These are phyloP conservation scores for Yamadazyma dendronema DNA, from an alignment of 1,139 yeast genomes.

Conservation along the genomic window DNA sequence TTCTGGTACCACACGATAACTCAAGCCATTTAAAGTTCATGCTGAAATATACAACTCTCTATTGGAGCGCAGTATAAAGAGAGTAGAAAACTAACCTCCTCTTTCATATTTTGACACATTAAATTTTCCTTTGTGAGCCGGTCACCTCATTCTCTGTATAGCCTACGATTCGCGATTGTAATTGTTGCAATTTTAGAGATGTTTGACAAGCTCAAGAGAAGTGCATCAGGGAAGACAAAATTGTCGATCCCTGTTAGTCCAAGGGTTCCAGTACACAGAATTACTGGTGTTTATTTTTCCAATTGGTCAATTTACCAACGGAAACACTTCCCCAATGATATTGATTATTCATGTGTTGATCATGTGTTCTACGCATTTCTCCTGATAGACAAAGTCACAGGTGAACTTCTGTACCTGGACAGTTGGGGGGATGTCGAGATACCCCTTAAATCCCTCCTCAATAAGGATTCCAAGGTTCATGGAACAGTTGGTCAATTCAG, in stretches of 20 bases:
- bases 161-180: neutral
- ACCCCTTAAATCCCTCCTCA: constrained; percentile 16
- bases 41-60: no score
- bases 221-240: neutral
- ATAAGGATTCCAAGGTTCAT: constrained; percentile 10
- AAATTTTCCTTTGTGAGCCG: no score
- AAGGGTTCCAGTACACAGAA: neutral
- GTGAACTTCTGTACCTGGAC: constrained; percentile 56
- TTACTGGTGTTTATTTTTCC: constrained; percentile 35
- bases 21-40: no score
- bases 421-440: constrained; percentile 65
- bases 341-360: constrained; percentile 57
- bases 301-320: constrained; percentile 75
- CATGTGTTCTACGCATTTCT: constrained; percentile 81
- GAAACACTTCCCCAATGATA: constrained; percentile 62
- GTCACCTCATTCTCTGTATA: neutral
- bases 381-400: constrained; percentile 52
- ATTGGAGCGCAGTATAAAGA: no score
- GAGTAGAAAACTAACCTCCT: no score
- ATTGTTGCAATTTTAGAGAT: constrained; percentile 1
- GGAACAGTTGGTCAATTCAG: constrained; percentile 62
- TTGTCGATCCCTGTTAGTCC: neutral
- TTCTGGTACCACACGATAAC: no score
- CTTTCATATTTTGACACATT: no score
- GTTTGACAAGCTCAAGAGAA: constrained; percentile 1